A percentile compares a stretch with the other conserved stretches of the same genome.
These are phyloP conservation scores for Colletotrichum euphorbiae DNA, from an alignment of 2,329 filamentous ascomycete genomes.

Conservation along the genomic window DNA sequence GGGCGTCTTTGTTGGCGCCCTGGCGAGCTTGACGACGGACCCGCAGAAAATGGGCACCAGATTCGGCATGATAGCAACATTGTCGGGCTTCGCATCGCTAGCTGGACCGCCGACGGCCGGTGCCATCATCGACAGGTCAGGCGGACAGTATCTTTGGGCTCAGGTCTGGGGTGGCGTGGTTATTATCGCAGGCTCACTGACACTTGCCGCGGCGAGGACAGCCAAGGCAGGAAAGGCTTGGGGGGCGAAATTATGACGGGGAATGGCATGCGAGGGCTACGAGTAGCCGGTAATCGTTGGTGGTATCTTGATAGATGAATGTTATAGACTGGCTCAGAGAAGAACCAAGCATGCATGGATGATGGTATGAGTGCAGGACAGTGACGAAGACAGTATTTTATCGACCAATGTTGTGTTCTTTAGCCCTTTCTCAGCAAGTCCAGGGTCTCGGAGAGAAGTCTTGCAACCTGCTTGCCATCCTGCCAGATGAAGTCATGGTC, in stretches of 20 bases:
- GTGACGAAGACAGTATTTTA: neutral
- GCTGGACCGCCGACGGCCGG: slow-evolving; percentile 59
- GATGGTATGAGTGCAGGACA: neutral
- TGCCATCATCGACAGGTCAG: slow-evolving; percentile 56
- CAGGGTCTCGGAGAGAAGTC: slow-evolving; percentile 53
- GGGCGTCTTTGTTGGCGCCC: slow-evolving; percentile 54
- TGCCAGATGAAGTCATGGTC: slow-evolving; percentile 74
- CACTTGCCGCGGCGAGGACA: slow-evolving; percentile 49
- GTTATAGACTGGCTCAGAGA: neutral
- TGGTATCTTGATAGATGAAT: slow-evolving; percentile 24
- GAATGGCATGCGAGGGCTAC: neutral
- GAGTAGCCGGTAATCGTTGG: neutral
- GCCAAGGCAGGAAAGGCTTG: slow-evolving; percentile 52
- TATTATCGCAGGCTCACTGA: slow-evolving; percentile 49
- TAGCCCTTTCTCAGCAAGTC: slow-evolving; percentile 16
- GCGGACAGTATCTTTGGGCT: slow-evolving; percentile 55
- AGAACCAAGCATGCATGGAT: neutral
- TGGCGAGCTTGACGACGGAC: slow-evolving; percentile 57
- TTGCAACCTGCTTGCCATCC: slow-evolving; percentile 67
- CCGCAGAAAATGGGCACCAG: slow-evolving; percentile 58
- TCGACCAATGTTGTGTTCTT: neutral
- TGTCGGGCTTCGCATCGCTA: slow-evolving; percentile 56
- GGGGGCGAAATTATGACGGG: slow-evolving; percentile 50
- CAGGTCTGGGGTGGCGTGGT: slow-evolving; percentile 61
- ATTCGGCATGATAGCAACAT: slow-evolving; percentile 59